Base-by-base conservation (phyloP, 23 red algal species). In the Gracilaria domingensis region DNA sequence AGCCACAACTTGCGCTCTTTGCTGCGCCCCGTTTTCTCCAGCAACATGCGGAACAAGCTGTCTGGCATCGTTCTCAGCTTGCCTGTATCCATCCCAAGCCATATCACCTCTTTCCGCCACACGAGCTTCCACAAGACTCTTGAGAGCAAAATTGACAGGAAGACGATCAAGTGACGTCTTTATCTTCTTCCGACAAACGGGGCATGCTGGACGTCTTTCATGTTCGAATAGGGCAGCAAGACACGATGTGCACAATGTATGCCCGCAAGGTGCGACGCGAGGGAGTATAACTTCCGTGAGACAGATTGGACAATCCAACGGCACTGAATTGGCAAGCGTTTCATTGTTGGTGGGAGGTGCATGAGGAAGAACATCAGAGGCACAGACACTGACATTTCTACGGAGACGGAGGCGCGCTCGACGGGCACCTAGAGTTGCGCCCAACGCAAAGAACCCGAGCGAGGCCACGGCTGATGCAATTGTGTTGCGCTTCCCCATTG, bases 141-240 rank as follows among this genome's bases (percentile, higher is more conserved):
- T 92, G 20, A 92, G 75, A 58, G 69, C 54, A 84, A 92, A 92
- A 69, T 92, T 92, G 37, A 92, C 79, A 16, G 89, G 89, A 25
- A 92, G 64, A 33, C 61, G 49, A 28, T 92, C 89, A 21, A 92
- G 75, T 1, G 23, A 20, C 39, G 26, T 49, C 49, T 55, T 58
- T 35, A 92, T 92, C 78, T 79, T 71, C 25, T 84, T 83, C 5
- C 89, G 89, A 78, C 89, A 92, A 20, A 92, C 79, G 5, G 89
- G 89, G 48, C 89, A 92, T 12, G 89, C 66, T 2, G 80, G 79
- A 20, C 79, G 89, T 61, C 89, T 48, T 26, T 92, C 79, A 66
- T 92, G 89, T 20, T 62, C 89, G 61, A 76, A 73, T 20, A 92
- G 79, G 9, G 89, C 40, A 49, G 57, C 56, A 12, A 92, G 57